phyloP scores from a whole-genome alignment of 2,329 filamentous ascomycete species.

The Fusarium falciforme region DNA sequence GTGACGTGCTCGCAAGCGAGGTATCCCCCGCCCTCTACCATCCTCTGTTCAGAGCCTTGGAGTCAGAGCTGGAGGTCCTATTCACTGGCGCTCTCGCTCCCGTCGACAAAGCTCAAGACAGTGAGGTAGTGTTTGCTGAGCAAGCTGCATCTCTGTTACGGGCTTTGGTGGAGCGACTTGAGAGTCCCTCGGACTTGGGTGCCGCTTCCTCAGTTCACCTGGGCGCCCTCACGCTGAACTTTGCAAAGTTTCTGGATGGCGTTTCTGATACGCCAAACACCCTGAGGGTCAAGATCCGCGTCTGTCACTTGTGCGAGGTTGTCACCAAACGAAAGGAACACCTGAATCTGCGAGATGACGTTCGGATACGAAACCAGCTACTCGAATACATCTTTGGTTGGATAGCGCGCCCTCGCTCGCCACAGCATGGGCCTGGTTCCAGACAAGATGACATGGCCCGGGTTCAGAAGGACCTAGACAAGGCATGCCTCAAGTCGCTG shows the following conservation, averaged over 20 bases:
- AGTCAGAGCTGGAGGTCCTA: slow-evolving; percentile 71
- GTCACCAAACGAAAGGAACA: slow-evolving; percentile 75
- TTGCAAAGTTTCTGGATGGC: slow-evolving; percentile 74
- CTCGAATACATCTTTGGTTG: slow-evolving; percentile 76
- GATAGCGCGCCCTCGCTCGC: slow-evolving; percentile 71
- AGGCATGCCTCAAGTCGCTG: slow-evolving; percentile 73
- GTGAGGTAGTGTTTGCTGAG: slow-evolving; percentile 74
- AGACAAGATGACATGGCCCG: slow-evolving; percentile 68
- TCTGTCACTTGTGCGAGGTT: slow-evolving; percentile 74
- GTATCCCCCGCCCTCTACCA: slow-evolving; percentile 71
- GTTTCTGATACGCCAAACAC: slow-evolving; percentile 66
- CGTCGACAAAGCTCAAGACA: slow-evolving; percentile 65
- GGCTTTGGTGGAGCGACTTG: slow-evolving; percentile 72
- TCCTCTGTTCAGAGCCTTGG: slow-evolving; percentile 72
- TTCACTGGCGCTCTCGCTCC: slow-evolving; percentile 67
- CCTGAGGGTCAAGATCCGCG: slow-evolving; percentile 74
- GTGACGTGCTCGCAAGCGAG: slow-evolving; percentile 74
- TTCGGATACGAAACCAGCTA: slow-evolving; percentile 75
- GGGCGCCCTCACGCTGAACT: slow-evolving; percentile 71
- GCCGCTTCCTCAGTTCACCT: slow-evolving; percentile 73
- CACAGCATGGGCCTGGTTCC: slow-evolving; percentile 53
- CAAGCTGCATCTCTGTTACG: slow-evolving; percentile 73
- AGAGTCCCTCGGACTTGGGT: slow-evolving; percentile 71
- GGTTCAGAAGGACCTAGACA: slow-evolving; percentile 74
- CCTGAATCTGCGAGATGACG: slow-evolving; percentile 75